Percentiles rank a stretch among this genome's conserved stretches.
phyloP scores from a whole-genome alignment of 345 rosid genomes.

The Camelina laxa region DNA sequence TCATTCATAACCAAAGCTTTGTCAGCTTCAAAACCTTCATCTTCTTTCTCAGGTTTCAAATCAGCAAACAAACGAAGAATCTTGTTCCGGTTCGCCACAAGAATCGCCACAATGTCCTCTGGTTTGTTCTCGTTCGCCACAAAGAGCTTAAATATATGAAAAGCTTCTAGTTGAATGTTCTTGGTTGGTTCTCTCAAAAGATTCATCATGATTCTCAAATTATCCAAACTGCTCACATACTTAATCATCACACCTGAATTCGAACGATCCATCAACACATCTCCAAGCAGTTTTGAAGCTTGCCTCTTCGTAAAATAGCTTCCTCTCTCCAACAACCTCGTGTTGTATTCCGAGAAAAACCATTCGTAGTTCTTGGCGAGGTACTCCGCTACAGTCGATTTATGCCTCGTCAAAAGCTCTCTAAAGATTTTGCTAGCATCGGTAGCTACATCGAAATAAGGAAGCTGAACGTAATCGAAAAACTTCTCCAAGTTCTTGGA shows the following conservation, averaged over 20 bases:
- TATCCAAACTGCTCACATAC: slow-evolving; percentile 86
- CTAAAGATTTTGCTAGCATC: slow-evolving; percentile 93
- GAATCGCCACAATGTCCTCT: slow-evolving; percentile 59
- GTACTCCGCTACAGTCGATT: slow-evolving; percentile 89
- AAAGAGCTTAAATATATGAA: slow-evolving; percentile 89
- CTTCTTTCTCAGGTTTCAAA: slow-evolving; percentile 50
- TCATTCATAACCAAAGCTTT: slow-evolving; percentile 33
- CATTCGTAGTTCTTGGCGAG: slow-evolving; percentile 88
- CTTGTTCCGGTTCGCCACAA: slow-evolving; percentile 70
- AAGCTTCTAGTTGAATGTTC: slow-evolving; percentile 92
- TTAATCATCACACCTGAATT: slow-evolving; percentile 77
- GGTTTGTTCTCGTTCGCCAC: slow-evolving; percentile 79
- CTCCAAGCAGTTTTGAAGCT: slow-evolving; percentile 83
- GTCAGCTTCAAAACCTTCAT: slow-evolving; percentile 42
- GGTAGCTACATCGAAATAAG: slow-evolving; percentile 87
- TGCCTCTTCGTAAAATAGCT: slow-evolving; percentile 92
- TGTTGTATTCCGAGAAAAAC: slow-evolving; percentile 84
- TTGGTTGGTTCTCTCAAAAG: slow-evolving; percentile 92
- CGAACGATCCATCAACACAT: slow-evolving; percentile 87
- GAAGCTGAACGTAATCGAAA: slow-evolving; percentile 86
- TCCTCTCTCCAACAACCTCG: slow-evolving; percentile 79
- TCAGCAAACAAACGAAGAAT: slow-evolving; percentile 68
- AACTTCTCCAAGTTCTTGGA: slow-evolving; percentile 73
- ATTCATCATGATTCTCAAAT: slow-evolving; percentile 92
- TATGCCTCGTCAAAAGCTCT: slow-evolving; percentile 92